Percentiles rank a stretch among this genome's conserved stretches.
These are phyloP conservation scores for Bigelowiella natans DNA, from an alignment of 78 protist species.

Conservation along the genomic window DNA sequence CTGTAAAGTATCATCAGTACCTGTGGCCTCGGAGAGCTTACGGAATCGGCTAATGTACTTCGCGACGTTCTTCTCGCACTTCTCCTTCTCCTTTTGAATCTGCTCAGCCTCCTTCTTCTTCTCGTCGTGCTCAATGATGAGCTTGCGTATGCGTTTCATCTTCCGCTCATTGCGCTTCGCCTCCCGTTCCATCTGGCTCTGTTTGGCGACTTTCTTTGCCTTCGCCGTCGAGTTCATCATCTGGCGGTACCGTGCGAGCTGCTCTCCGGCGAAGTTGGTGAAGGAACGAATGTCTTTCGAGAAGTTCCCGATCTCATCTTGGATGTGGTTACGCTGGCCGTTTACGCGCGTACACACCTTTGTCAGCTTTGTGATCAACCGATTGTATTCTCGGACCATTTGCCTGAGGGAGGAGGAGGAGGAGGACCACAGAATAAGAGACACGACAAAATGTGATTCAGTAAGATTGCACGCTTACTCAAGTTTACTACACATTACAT, in stretches of 20 bases:
- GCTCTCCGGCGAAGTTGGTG: not conserved
- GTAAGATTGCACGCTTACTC: too few species aligned
- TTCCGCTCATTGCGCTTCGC: not conserved
- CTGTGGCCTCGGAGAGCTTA: not conserved
- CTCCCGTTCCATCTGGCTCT: not conserved
- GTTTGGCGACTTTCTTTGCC: not conserved
- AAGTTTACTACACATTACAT: too few species aligned
- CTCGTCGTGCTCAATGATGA: not conserved
- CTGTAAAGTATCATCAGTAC: too few species aligned
- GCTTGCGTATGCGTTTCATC: not conserved
- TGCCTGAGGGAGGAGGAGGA: too few species aligned
- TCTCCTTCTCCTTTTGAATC: not conserved
- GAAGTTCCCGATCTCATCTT: not conserved
- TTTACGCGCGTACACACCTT: not conserved
- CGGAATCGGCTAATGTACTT: not conserved
- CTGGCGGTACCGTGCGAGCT: not conserved
- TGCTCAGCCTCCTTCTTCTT: not conserved
- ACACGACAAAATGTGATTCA: too few species aligned
- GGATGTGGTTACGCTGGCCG: not conserved
- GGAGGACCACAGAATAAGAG: too few species aligned
- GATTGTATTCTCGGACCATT: not conserved
- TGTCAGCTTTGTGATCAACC: not conserved
- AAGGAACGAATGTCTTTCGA: not conserved
- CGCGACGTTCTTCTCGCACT: not conserved
- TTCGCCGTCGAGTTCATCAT: not conserved